Conservation (phyloP, 495 filamentous ascomycete genomes). For the Neurospora intermedia region DNA sequence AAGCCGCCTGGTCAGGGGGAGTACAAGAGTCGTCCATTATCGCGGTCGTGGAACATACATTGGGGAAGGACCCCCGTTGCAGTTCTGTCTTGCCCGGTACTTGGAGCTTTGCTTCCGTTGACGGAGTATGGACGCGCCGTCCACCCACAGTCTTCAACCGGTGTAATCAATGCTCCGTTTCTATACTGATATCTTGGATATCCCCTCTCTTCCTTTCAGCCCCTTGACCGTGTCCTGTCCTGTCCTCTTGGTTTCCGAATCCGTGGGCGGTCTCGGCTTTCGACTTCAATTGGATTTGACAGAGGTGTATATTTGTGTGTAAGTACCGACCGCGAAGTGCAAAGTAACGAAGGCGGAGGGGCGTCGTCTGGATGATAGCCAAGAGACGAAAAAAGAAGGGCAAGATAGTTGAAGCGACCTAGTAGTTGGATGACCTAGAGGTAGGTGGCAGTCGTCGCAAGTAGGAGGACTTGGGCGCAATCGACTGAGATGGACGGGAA, state of each 20-base stretch:
- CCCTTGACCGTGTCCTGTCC: background rate
- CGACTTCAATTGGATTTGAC: background rate
- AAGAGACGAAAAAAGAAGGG: background rate
- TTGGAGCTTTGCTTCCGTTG: background rate
- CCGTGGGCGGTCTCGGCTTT: background rate
- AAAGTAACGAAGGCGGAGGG: background rate
- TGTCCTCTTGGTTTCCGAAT: background rate
- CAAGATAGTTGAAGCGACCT: background rate
- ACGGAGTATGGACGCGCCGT: background rate
- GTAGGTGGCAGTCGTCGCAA: background rate
- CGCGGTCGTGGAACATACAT: conserved; percentile 25
- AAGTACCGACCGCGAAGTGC: background rate
- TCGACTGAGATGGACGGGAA: background rate
- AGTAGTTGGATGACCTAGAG: background rate
- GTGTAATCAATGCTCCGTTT: background rate
- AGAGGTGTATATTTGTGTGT: background rate
- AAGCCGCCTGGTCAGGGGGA: conserved; percentile 19
- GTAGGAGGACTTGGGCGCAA: background rate
- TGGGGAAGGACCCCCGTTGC: conserved; percentile 3
- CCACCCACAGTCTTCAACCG: background rate
- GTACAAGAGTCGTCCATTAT: conserved; percentile 30
- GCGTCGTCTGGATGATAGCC: background rate
- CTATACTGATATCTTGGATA: background rate
- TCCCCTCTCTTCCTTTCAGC: background rate
- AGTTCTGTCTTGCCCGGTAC: background rate